Evolutionary conservation across 2,329 filamentous ascomycete genomes (phyloP).

Genomic region (Aspergillus sp.): DNA sequence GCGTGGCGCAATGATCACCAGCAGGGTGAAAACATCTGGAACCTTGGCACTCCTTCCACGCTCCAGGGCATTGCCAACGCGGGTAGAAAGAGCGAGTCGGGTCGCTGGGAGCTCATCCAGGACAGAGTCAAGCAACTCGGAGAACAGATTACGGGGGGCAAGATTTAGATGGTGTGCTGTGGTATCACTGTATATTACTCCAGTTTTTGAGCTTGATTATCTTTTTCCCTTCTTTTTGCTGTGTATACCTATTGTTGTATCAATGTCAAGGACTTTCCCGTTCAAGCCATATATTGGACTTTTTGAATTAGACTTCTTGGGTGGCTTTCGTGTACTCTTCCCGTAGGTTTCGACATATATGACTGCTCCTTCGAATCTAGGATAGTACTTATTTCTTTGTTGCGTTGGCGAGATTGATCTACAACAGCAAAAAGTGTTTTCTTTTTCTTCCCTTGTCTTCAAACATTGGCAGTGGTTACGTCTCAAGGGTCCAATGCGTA

Average conservation of each 20-base stretch:
- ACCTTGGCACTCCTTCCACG: slow-evolving; percentile 46
- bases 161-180: slow-evolving; percentile 43
- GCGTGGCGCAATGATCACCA: slow-evolving; percentile 44
- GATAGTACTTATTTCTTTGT: too few relatives aligned
- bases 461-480: too few relatives aligned
- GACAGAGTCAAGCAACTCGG: slow-evolving; percentile 63
- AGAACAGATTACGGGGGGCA: slow-evolving; percentile 67
- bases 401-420: too few relatives aligned
- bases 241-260: slow-evolving; percentile 16
- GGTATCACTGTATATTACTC: slow-evolving; percentile 24
- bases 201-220: slow-evolving; percentile 3
- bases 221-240: slow-evolving; percentile 3
- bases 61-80: slow-evolving; percentile 32
- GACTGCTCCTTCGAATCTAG: too few relatives aligned
- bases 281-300: neutral
- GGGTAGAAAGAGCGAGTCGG: slow-evolving; percentile 31
- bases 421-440: too few relatives aligned
- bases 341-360: neutral
- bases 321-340: neutral
- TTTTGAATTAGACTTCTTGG: neutral
- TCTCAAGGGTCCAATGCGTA: too few relatives aligned
- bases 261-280: neutral
- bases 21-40: slow-evolving; percentile 53
- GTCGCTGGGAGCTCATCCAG: slow-evolving; percentile 48
- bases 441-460: too few relatives aligned